Conservation (phyloP, 2,329 filamentous ascomycete genomes). For the Cladobotryum protrusum region DNA sequence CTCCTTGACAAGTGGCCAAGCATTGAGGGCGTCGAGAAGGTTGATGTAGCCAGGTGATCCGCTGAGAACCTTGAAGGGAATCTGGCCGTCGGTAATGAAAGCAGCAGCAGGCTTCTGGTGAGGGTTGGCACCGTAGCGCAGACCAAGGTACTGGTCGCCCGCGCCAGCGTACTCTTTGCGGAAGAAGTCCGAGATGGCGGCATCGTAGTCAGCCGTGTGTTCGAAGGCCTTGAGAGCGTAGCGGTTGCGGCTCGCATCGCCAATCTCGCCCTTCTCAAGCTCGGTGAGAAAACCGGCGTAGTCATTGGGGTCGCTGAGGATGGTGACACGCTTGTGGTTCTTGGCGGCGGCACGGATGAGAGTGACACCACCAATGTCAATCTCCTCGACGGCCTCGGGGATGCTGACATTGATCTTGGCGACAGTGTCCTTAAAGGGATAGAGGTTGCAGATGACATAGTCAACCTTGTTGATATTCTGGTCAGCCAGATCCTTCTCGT, state of each 20-base stretch:
- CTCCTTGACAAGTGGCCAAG: constrained; percentile 95
- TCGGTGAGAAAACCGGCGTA: constrained; percentile 92
- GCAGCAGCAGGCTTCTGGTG: constrained; percentile 96
- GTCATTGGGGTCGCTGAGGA: constrained; percentile 88
- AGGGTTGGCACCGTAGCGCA: constrained; percentile 94
- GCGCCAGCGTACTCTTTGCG: constrained; percentile 90
- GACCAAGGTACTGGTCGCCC: constrained; percentile 72
- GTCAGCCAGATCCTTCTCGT: constrained; percentile 93
- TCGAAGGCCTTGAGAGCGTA: constrained; percentile 98
- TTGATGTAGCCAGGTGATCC: constrained; percentile 96
- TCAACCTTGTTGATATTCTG: constrained; percentile 94
- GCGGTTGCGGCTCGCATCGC: constrained; percentile 74
- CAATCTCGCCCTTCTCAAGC: constrained; percentile 79
- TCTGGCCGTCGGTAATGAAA: constrained; percentile 61
- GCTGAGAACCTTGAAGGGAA: constrained; percentile 92
- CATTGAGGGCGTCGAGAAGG: constrained; percentile 90
- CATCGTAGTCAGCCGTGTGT: constrained; percentile 95
- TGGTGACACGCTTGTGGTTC: constrained; percentile 93
- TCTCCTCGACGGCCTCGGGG: constrained; percentile 94
- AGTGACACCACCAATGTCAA: constrained; percentile 96
- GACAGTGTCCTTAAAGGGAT: constrained; percentile 98
- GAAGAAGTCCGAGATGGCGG: constrained; percentile 94
- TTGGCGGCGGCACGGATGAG: constrained; percentile 94
- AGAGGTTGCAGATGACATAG: constrained; percentile 96
- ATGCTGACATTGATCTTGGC: constrained; percentile 96